Evolutionary conservation across 2,329 filamentous ascomycete species (phyloP), one percentile per base, ranked within the genome.

Genomic region (Talaromyces verruculosus): DNA sequence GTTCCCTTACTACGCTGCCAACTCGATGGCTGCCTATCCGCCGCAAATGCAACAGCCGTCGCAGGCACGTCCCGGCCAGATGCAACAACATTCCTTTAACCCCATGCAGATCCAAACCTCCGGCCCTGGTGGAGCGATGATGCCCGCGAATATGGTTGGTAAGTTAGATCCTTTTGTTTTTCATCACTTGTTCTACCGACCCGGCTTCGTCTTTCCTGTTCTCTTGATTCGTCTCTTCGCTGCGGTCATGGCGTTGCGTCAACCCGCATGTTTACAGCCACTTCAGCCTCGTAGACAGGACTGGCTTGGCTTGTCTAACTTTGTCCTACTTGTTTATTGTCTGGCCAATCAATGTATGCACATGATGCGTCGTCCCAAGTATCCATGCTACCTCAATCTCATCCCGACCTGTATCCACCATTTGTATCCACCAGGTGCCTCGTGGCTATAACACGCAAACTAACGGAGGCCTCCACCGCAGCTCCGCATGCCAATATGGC

Each of bases 91-190:
- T 71, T 73, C 75, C 68, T 78, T 77, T 68, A 74, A 73, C 67
- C 69, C 72, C 59, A 72, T 77, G 68, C 63, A 65, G 55, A 69
- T 77, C 72, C 77, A 79, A 68, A 70, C 74, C 49, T 72, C 70
- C 49, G 74, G 70, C 66, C 73, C 75, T 64, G 72, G 74, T 71
- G 76, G 76, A 74, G 72, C 73, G 69, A 77, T 79, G 75, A 78
- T 79, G 71, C 73, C 77, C 51, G 69, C 72, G 35, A 73, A 74
- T 30, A 78, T 76, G 64, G 72, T 75, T 35, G 65, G 65, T 66
- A 60, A 49, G 65, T 66, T 17, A 63, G 47, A 33, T 33, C 17
- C 33, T 11, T 28, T 19, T n/a, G 11, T n/a, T 35, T 28, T 43
- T 57, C 7, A 17, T 53, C 37, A 28, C 25, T 59, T 41, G 19